Base-by-base conservation (phyloP, 1,139 yeast genomes). In the Debaryomyces fabryi region DNA sequence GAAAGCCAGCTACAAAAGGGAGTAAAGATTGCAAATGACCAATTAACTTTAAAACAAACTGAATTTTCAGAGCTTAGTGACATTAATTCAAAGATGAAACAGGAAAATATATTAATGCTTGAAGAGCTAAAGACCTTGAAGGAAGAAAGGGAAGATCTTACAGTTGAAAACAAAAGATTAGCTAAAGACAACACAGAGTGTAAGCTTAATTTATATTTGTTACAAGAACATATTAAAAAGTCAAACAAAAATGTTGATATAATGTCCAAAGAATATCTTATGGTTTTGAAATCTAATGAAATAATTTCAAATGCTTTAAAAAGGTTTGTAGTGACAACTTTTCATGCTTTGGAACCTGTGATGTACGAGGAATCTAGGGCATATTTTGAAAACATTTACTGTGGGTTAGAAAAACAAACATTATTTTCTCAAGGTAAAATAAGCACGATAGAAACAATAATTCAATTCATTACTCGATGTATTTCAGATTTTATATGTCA, bases 301-400 rank as follows among this genome's bases (percentile, higher is more conserved):
- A 29, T 45, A 6, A 30, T 45, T 6, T 32, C 24, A 5, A 42
- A 43, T 18, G 36, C 35, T 16, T 27, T 47, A 12, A 45, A 37
- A 21, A 34, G 27, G 7, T 47, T 51, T 30, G 20, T 47, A 6
- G 23, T 38, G n/a, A 20, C 20, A n/a, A 35, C 39, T 15, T 48
- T 46, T 24, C 29, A 38, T 12, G 21, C 51, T 8, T 50, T 65
- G 32, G 44, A 52, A 33, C 65, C 65, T 8, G 51, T 62, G 52
- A 50, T 64, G 47, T 53, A 60, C 40, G 56, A 58, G 8, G 68
- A 64, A 39, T 58, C 68, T 12, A 47, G 52, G 12, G 43, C 42
- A 0, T 57, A 54, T 36, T 54, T 58, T 44, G 45, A 44, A 8
- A 51, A 54, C 12, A 40, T 63, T 16, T 50, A 52, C 20, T 38